Evolutionary conservation across 768 basidiomycete species (phyloP).

Genomic region (Phanerochaete sordida): DNA sequence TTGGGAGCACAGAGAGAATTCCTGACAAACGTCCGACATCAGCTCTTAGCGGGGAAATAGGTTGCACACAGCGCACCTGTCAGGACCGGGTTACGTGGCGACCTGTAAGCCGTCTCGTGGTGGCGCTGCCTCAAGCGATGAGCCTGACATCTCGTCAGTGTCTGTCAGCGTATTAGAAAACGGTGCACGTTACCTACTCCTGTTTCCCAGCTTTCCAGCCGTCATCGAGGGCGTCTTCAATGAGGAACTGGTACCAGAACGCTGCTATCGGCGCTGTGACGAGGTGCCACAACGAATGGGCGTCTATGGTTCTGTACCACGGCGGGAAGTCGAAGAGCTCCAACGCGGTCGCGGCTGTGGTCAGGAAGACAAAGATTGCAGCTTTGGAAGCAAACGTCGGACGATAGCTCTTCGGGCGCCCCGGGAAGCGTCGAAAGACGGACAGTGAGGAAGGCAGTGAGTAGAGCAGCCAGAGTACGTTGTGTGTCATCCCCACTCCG

Average conservation of each 20-base stretch:
- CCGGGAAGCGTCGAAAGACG: constrained; percentile 52
- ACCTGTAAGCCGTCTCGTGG: no score
- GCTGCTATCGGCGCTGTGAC: constrained; percentile 73
- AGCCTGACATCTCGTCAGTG: no score
- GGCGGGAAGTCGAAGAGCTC: constrained; percentile 94
- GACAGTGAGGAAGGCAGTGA: constrained; percentile 49
- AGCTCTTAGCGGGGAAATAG: no score
- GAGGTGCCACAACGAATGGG: constrained; percentile 92
- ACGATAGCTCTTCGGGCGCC: constrained; percentile 51
- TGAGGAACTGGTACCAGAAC: constrained; percentile 84
- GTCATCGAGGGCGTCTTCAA: constrained; percentile 66
- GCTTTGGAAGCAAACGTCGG: constrained; percentile 53
- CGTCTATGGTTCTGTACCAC: constrained; percentile 71
- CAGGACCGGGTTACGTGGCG: no score
- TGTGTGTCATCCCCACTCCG: constrained; percentile 71
- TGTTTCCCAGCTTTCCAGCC: constrained; percentile 54
- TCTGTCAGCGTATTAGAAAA: neutral
- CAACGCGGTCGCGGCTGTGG: constrained; percentile 69
- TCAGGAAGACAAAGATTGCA: constrained; percentile 60
- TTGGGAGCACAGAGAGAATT: no score
- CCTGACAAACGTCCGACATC: no score
- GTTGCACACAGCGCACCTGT: no score
- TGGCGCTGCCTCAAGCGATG: no score
- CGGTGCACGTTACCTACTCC: constrained; percentile 14
- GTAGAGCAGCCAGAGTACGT: constrained; percentile 78